Evolutionary conservation across 2,329 filamentous ascomycete genomes (phyloP).

Genomic region (Exophiala sideris): DNA sequence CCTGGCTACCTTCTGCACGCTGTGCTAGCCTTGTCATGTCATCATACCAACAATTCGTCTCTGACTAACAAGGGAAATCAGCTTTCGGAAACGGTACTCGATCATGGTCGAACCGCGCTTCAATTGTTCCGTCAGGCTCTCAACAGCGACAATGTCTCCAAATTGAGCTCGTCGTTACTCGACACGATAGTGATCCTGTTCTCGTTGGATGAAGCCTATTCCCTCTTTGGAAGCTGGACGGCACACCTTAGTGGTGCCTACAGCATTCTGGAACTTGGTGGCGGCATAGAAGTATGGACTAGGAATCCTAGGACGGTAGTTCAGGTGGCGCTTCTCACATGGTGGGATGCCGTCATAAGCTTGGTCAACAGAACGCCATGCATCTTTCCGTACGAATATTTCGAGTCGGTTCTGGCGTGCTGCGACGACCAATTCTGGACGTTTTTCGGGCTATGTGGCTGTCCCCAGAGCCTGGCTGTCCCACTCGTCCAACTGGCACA

Average conservation of each 20-base stretch:
- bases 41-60: slow-evolving; percentile 8
- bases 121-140: slow-evolving; percentile 7
- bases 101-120: slow-evolving; percentile 1
- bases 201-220: slow-evolving; percentile 4
- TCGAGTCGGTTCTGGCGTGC: slow-evolving; percentile 7
- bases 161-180: neutral
- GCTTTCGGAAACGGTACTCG: neutral
- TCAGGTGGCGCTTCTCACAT: slow-evolving; percentile 9
- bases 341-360: slow-evolving; percentile 10
- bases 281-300: slow-evolving; percentile 5
- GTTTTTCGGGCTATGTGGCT: slow-evolving; percentile 8
- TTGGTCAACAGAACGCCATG: slow-evolving; percentile 5
- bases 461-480: slow-evolving; percentile 6
- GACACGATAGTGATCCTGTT: slow-evolving; percentile 8
- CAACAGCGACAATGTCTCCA: neutral
- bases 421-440: slow-evolving; percentile 3
- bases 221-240: slow-evolving; percentile 6
- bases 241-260: slow-evolving; percentile 6
- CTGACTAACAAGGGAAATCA: neutral
- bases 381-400: slow-evolving; percentile 11
- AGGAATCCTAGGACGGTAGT: neutral
- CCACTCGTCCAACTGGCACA: slow-evolving; percentile 8
- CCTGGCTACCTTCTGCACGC: slow-evolving; percentile 8
- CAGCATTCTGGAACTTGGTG: slow-evolving; percentile 3
- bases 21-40: slow-evolving; percentile 7